phyloP scores from a whole-genome alignment of 148 eudicot genomes.

The Rhododendron williamsianum region DNA sequence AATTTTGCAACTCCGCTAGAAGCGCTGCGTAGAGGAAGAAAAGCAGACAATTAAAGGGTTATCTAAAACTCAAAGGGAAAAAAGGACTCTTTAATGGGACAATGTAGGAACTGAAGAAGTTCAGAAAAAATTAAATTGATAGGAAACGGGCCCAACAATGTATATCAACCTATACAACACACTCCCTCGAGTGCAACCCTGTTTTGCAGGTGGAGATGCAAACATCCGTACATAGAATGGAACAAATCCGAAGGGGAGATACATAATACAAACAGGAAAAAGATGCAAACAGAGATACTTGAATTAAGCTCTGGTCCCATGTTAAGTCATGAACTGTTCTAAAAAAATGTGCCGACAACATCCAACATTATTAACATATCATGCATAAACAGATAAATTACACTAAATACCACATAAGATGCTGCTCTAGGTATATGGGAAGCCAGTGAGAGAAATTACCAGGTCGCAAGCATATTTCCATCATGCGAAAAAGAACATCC shows the following conservation, averaged over 20 bases:
- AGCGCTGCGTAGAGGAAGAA: conserved; percentile 32
- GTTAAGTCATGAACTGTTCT: background rate
- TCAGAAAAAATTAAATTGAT: background rate
- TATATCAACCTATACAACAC: background rate
- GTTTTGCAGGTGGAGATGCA: background rate
- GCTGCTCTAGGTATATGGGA: background rate
- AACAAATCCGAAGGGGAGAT: background rate
- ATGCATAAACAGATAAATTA: background rate
- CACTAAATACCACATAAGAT: background rate
- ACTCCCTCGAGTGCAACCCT: background rate
- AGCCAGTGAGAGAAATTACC: conserved; percentile 38
- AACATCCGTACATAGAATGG: background rate
- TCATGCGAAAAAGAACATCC: conserved; percentile 82
- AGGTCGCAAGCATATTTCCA: conserved; percentile 77
- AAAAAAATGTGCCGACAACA: background rate
- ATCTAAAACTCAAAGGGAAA: background rate
- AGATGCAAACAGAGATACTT: background rate
- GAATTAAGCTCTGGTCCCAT: background rate
- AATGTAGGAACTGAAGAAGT: background rate
- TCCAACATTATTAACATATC: background rate
- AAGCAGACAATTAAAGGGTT: background rate
- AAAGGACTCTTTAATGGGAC: background rate
- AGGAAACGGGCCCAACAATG: background rate
- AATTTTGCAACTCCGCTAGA: conserved; percentile 79
- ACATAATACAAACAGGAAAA: background rate